Conservation (phyloP, 768 basidiomycete genomes). For the Pleurotus platypus region DNA sequence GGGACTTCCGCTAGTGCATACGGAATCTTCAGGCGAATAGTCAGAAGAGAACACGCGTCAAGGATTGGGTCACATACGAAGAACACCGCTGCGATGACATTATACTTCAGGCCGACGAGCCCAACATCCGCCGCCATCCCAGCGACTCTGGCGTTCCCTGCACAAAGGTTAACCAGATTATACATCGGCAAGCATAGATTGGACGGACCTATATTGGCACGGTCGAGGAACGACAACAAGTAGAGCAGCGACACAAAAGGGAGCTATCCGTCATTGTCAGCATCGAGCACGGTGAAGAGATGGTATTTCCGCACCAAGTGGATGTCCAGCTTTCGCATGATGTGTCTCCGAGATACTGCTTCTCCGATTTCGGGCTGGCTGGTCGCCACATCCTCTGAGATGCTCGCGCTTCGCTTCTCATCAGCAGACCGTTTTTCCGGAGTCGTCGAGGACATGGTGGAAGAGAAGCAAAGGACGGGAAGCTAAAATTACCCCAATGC, state of each 20-base stretch:
- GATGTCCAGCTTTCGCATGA: conserved; percentile 3
- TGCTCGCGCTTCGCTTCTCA: not conserved
- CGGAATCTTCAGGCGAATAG: conserved; percentile 15
- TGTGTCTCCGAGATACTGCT: not conserved
- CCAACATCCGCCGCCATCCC: conserved; percentile 35
- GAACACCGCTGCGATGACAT: conserved; percentile 23
- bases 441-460: not conserved
- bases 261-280: not conserved
- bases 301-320: not conserved
- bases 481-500: not conserved
- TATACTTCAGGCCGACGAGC: conserved; percentile 21
- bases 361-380: not conserved
- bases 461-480: not conserved
- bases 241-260: conserved; percentile 5
- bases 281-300: not conserved
- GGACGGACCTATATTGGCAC: not conserved
- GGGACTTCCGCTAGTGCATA: conserved; percentile 24
- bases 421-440: not conserved
- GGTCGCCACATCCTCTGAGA: not conserved
- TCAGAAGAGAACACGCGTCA: not conserved
- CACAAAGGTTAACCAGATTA: not conserved
- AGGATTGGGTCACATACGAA: conserved; percentile 15
- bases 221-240: conserved; percentile 5
- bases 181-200: not conserved
- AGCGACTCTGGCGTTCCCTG: conserved; percentile 41